Percentiles rank a stretch among this genome's conserved stretches.
These are phyloP conservation scores for Yarrowia yakushimensis DNA, from an alignment of 805 yeast species.

Conservation along the genomic window DNA sequence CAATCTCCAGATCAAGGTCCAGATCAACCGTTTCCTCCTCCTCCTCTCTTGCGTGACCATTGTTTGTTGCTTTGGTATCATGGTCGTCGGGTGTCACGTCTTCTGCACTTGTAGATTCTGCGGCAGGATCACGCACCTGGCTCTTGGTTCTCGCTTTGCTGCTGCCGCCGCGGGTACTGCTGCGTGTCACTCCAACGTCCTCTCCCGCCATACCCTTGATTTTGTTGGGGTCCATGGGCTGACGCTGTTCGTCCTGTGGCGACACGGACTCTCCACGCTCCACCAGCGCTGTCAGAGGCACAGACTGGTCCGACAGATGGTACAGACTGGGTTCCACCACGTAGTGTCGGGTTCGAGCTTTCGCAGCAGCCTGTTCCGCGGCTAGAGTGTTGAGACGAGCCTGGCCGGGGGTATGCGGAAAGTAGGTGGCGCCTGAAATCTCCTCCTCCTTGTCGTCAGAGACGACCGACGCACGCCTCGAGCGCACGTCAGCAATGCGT, in stretches of 20 bases:
- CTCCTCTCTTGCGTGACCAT: not conserved
- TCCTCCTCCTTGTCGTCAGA: constrained; percentile 31
- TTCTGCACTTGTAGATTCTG: not conserved
- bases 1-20: not conserved
- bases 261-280: not conserved
- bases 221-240: constrained; percentile 14
- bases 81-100: not conserved
- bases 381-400: not conserved
- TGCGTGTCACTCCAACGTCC: constrained; percentile 9
- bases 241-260: not conserved
- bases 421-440: constrained; percentile 37
- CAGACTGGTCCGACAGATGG: not conserved
- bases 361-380: constrained; percentile 25
- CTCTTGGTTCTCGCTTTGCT: constrained; percentile 7
- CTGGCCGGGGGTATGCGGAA: constrained; percentile 33
- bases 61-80: not conserved
- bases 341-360: constrained; percentile 24
- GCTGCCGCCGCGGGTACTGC: constrained; percentile 2
- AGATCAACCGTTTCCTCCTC: constrained; percentile 9
- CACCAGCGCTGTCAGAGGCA: not conserved
- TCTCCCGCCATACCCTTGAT: constrained; percentile 18
- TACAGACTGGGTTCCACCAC: constrained; percentile 3
- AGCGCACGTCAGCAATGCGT: not conserved
- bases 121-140: not conserved
- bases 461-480: constrained; percentile 22